These are phyloP conservation scores for Hericium erinaceus DNA, from an alignment of 768 basidiomycete genomes.

Conservation along the genomic window DNA sequence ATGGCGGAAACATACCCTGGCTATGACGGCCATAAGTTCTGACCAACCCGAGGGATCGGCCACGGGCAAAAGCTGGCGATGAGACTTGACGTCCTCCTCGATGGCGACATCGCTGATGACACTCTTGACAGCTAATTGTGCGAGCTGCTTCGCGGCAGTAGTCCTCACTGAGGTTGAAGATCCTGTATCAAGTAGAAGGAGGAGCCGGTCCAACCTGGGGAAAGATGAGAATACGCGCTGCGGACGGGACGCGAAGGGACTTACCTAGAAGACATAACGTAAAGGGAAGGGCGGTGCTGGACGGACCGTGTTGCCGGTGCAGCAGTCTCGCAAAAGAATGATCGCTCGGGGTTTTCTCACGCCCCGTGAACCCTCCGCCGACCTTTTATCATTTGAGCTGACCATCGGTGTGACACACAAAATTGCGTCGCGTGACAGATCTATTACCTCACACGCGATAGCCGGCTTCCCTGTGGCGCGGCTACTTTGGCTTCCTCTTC, in stretches of 20 bases:
- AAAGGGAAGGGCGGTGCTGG: slow-evolving; percentile 37
- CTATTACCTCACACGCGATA: slow-evolving; percentile 14
- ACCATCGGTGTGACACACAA: slow-evolving; percentile 13
- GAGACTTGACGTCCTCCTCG: slow-evolving; percentile 67
- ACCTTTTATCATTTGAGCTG: slow-evolving; percentile 16
- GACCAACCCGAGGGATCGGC: slow-evolving; percentile 76
- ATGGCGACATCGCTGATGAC: slow-evolving; percentile 76
- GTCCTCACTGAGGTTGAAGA: slow-evolving; percentile 82
- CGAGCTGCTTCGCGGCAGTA: slow-evolving; percentile 95
- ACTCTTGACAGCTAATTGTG: slow-evolving; percentile 81
- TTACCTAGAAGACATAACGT: slow-evolving; percentile 72
- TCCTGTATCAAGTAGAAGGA: slow-evolving; percentile 90
- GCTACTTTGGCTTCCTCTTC: background rate
- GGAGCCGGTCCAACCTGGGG: slow-evolving; percentile 88
- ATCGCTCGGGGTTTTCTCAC: slow-evolving; percentile 34
- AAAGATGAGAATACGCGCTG: background rate
- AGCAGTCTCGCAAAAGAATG: slow-evolving; percentile 27
- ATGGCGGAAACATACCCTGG: slow-evolving; percentile 46
- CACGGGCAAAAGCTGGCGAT: slow-evolving; percentile 46
- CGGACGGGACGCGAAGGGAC: slow-evolving; percentile 8
- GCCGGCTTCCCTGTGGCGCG: slow-evolving; percentile 2
- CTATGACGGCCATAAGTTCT: slow-evolving; percentile 84
- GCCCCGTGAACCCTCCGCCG: slow-evolving; percentile 17
- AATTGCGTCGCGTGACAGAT: slow-evolving; percentile 12
- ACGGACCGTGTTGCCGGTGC: slow-evolving; percentile 38